Percentiles rank a stretch among this genome's conserved stretches.
Evolutionary conservation across 208 protist species (phyloP).

Genomic region (Wallacemonas sp.): DNA sequence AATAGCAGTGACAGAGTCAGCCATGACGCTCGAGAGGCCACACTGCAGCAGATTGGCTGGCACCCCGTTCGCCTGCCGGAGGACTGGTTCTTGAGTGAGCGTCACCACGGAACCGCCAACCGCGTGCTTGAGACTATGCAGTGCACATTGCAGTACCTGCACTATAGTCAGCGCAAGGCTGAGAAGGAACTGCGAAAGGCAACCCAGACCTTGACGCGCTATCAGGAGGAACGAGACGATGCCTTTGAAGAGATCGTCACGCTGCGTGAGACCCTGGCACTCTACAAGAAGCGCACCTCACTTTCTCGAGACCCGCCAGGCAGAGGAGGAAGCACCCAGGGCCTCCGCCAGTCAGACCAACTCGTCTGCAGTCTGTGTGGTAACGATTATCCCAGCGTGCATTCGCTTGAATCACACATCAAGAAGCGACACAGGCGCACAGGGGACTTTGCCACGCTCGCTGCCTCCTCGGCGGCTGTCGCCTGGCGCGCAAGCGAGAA

Average conservation of each 20-base stretch:
- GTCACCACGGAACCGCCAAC: conserved; percentile 27
- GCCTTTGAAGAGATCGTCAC: conserved; percentile 71
- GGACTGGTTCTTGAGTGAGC: conserved; percentile 67
- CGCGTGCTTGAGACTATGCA: conserved; percentile 60
- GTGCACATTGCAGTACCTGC: conserved; percentile 79
- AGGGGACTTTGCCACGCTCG: conserved; percentile 34
- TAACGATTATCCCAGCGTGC: conserved; percentile 58
- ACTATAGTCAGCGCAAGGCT: conserved; percentile 22
- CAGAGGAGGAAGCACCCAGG: conserved; percentile 7
- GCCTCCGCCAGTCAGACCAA: too few species aligned
- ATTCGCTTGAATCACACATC: conserved; percentile 68
- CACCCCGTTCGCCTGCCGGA: conserved; percentile 43
- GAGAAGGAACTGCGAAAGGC: conserved; percentile 20
- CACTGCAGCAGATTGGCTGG: conserved; percentile 71
- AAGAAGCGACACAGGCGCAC: conserved; percentile 60
- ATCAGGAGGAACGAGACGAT: conserved; percentile 46
- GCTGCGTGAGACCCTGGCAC: conserved; percentile 44
- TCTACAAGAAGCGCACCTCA: conserved; percentile 30
- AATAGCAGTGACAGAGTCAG: conserved; percentile 28
- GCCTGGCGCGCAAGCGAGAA: background rate
- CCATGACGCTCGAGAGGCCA: conserved; percentile 48
- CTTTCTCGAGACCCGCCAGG: too few species aligned
- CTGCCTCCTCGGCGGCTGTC: conserved; percentile 26
- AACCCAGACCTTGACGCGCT: conserved; percentile 18
- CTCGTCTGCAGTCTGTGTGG: conserved; percentile 64